These are phyloP conservation scores for Globisporangium iwayamae DNA, from an alignment of 352 stramenopile species.

Conservation along the genomic window DNA sequence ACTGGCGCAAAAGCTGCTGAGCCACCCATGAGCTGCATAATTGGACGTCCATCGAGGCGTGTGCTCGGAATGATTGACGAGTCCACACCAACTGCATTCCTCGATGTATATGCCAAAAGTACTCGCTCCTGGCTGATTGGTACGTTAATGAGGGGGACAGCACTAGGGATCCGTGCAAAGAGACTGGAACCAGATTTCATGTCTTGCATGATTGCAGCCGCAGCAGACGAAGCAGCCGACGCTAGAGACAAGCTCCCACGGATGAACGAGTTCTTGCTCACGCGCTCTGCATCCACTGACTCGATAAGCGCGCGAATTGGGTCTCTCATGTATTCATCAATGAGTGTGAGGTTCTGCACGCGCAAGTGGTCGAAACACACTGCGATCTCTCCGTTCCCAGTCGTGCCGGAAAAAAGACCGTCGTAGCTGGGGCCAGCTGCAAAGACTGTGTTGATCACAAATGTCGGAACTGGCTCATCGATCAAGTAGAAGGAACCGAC, in stretches of 20 bases:
- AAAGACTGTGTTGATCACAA: constrained; percentile 51
- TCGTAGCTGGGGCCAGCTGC: constrained; percentile 54
- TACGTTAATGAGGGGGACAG: constrained; percentile 45
- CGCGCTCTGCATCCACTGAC: constrained; percentile 61
- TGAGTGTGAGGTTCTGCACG: constrained; percentile 42
- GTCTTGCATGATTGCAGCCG: constrained; percentile 66
- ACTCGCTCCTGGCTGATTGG: constrained; percentile 47
- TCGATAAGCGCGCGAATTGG: constrained; percentile 64
- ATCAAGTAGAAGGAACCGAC: constrained; percentile 64
- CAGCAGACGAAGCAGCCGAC: constrained; percentile 55
- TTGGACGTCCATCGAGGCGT: constrained; percentile 53
- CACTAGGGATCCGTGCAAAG: constrained; percentile 50
- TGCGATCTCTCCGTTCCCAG: constrained; percentile 45
- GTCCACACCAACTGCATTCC: constrained; percentile 33
- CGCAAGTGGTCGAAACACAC: constrained; percentile 47
- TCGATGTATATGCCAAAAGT: constrained; percentile 45
- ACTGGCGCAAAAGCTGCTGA: constrained; percentile 20
- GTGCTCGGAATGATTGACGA: constrained; percentile 39
- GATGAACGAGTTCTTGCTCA: constrained; percentile 42
- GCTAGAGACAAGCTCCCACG: constrained; percentile 49
- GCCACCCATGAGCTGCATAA: constrained; percentile 55
- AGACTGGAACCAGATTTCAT: constrained; percentile 54
- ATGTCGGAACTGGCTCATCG: constrained; percentile 45
- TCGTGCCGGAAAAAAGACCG: constrained; percentile 46
- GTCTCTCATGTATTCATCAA: constrained; percentile 66